Conservation (phyloP, 495 filamentous ascomycete species). For the Astrothelium macrocarpum region DNA sequence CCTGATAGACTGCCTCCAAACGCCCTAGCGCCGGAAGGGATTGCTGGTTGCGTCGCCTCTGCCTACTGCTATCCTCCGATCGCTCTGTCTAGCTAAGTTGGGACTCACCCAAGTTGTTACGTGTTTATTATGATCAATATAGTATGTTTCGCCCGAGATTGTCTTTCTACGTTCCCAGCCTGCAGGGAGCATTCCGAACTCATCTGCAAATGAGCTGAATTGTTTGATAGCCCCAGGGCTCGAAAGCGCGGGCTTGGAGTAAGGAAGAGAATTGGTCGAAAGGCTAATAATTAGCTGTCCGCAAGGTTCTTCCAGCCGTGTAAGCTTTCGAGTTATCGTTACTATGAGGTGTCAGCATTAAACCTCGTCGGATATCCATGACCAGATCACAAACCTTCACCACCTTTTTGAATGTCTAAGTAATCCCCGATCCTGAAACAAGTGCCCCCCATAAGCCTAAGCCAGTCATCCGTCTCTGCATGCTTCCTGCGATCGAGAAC, state of each 20-base stretch:
- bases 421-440: neutral
- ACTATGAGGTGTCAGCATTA: neutral
- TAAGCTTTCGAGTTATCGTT: neutral
- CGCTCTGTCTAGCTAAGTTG: too few relatives aligned
- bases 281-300: neutral
- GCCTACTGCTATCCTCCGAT: too few relatives aligned
- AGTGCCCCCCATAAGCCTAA: neutral
- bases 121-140: neutral
- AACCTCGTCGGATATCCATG: neutral
- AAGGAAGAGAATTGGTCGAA: neutral
- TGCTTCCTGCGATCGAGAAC: neutral
- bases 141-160: neutral
- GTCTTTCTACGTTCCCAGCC: neutral
- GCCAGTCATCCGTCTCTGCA: neutral
- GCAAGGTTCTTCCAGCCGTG: neutral
- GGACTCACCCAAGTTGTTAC: neutral
- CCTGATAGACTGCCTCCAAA: too few relatives aligned
- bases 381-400: neutral
- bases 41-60: too few relatives aligned
- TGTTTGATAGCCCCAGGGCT: too few relatives aligned
- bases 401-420: neutral
- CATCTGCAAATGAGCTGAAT: neutral
- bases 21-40: too few relatives aligned
- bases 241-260: neutral
- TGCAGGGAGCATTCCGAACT: neutral